Evolutionary conservation across 768 basidiomycete species (phyloP), one percentile per base, ranked within the genome.

Genomic region (Pleurotus cornucopiae): DNA sequence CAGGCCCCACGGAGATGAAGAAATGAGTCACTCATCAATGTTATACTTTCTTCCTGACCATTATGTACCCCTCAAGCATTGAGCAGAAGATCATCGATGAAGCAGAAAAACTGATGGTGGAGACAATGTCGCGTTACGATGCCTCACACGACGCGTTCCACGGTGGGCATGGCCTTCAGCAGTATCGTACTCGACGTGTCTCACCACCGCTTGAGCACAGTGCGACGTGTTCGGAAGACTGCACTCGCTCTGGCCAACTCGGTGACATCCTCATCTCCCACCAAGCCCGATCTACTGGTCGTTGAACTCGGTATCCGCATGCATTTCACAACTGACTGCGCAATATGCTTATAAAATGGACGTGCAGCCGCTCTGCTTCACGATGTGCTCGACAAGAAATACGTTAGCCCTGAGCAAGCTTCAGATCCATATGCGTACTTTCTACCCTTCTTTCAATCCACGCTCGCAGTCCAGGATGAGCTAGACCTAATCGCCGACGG

Each of bases 371-470:
- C 94, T n/a, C 79, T 96, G 39, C 80, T 95, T 45, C 94, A 95
- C 64, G 93, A 96, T 68, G 78, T 94, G 41, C 73, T 91, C 34
- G 90, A 92, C 78, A 90, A 88, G 73, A 92, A 93, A 74, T 91
- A 93, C 64, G 84, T 86, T 14, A 72, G 84, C 1, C 67, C 76
- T 11, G 76, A 74, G 54, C 69, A 81, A 62, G 79, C 82, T 2
- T 57, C 46, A 11, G 82, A 89, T 65, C 81, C 86, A 5, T 83
- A 82, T 68, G 69, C 73, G 55, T 89, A 81, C 64, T 87, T 91
- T 67, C 71, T 82, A 20, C 85, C 89, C 18, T 83, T 84, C 68
- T 89, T 89, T 66, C 60, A 73, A 54, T 69, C 67, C 3, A 70
- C 80, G 64, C 73, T 74, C 4, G 62, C 62, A 2, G 65, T 72